These are phyloP conservation scores for Helicostylum pulchrum DNA, from an alignment of 192 early-diverging fungal species.

Conservation along the genomic window DNA sequence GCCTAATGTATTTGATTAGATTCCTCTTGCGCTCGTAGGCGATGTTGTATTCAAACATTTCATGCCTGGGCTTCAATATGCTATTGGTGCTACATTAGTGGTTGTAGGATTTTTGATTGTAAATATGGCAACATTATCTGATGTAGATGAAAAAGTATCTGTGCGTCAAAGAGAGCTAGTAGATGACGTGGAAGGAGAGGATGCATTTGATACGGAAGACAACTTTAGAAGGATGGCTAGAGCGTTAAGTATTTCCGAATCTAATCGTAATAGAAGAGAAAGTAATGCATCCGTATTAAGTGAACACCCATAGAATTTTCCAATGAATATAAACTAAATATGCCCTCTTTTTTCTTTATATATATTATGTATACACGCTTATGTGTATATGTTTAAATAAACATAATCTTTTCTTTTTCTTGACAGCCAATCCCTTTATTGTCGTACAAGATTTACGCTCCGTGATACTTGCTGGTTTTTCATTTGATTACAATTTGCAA, in stretches of 20 bases:
- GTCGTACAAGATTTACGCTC: not conserved
- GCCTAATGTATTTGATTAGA: conserved; percentile 21
- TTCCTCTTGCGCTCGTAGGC: conserved; percentile 66
- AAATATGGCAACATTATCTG: conserved; percentile 43
- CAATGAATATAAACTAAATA: not conserved
- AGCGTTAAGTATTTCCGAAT: conserved; percentile 4
- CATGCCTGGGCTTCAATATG: conserved; percentile 50
- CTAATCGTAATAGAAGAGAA: conserved; percentile 1
- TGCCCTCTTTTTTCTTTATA: conserved; percentile 3
- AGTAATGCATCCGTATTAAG: conserved; percentile 11
- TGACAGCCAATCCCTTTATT: no score
- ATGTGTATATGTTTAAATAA: no score
- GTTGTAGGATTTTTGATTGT: conserved; percentile 66
- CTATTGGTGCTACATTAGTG: conserved; percentile 62
- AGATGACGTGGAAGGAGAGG: conserved; percentile 4
- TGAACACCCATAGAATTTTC: not conserved
- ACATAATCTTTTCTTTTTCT: no score
- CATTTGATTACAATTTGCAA: not conserved
- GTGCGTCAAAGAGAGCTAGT: conserved; percentile 1
- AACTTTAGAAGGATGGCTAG: conserved; percentile 2
- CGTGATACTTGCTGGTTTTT: conserved; percentile 10
- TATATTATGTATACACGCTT: not conserved
- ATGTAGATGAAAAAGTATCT: conserved; percentile 25
- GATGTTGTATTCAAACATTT: conserved; percentile 68
- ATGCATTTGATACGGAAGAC: not conserved